Percentiles rank a stretch among this genome's conserved stretches.
Conservation (phyloP, 495 filamentous ascomycete species). For the Stereocaulon alpinum region DNA sequence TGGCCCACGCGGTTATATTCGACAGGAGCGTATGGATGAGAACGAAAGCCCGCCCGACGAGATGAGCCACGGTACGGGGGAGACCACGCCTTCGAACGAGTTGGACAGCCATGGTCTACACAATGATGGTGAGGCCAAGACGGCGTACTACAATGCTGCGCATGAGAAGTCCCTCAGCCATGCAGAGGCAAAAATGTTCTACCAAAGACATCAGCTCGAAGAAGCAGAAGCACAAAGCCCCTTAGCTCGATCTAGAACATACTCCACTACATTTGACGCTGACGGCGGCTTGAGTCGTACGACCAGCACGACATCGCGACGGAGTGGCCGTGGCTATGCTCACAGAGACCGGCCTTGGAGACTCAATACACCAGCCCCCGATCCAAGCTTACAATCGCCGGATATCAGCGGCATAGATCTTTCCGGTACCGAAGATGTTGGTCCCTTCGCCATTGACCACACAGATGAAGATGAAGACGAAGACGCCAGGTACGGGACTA, state of each 20-base stretch:
- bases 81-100: conserved; percentile 13
- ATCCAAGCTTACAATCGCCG: conserved; percentile 2
- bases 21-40: not conserved
- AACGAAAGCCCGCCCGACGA: not conserved
- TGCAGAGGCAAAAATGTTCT: conserved; percentile 87
- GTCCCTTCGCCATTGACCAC: conserved; percentile 27
- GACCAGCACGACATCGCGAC: conserved; percentile 24
- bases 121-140: conserved; percentile 36
- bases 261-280: conserved; percentile 22
- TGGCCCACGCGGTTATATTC: not conserved
- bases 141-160: conserved; percentile 76
- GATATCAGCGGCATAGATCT: not conserved
- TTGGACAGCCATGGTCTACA: conserved; percentile 22
- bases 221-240: conserved; percentile 43
- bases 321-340: conserved; percentile 23
- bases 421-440: conserved; percentile 28
- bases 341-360: conserved; percentile 17
- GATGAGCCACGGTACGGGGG: not conserved
- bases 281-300: conserved; percentile 20
- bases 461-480: conserved; percentile 13
- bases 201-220: conserved; percentile 73
- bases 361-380: not conserved
- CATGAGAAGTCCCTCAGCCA: conserved; percentile 85
- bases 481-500: conserved; percentile 18
- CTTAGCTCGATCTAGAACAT: conserved; percentile 31